Evolutionary conservation across 768 basidiomycete genomes (phyloP).

Genomic region (Auricularia cornea): DNA sequence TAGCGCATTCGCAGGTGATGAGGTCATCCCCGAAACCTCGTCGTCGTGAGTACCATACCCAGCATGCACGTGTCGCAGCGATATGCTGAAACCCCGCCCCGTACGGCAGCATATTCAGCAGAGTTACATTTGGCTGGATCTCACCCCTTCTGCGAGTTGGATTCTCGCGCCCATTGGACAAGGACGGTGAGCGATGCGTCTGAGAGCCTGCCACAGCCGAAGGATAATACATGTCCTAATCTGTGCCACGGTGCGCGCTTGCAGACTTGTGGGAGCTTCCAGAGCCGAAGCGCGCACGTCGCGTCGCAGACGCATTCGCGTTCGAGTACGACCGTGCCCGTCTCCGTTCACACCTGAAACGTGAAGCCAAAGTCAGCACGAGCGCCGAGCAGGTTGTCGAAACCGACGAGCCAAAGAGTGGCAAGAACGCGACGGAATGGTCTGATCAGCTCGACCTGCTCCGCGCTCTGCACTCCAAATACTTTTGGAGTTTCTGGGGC

Average conservation of each 20-base stretch:
- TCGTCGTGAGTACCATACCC: neutral
- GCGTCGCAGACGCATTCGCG: neutral
- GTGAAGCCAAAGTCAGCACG: neutral
- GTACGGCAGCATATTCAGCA: conserved; percentile 32
- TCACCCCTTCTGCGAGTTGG: conserved; percentile 63
- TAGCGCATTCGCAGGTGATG: neutral
- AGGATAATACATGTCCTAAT: too few relatives aligned
- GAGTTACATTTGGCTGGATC: conserved; percentile 70
- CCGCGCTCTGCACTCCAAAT: conserved; percentile 38
- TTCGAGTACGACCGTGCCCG: neutral
- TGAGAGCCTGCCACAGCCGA: neutral
- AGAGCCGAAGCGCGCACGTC: neutral
- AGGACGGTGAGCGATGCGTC: neutral
- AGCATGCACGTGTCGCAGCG: neutral
- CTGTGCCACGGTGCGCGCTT: neutral
- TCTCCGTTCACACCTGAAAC: neutral
- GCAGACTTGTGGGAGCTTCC: neutral
- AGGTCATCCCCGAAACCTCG: neutral
- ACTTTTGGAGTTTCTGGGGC: conserved; percentile 38
- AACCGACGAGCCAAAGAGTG: neutral
- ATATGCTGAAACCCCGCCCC: neutral
- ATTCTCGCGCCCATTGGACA: conserved; percentile 69
- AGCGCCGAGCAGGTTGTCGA: neutral
- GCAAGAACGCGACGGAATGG: neutral
- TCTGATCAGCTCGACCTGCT: conserved; percentile 21